Conservation (phyloP, 2,329 filamentous ascomycete species). For the Tricladium varicosporioides region DNA sequence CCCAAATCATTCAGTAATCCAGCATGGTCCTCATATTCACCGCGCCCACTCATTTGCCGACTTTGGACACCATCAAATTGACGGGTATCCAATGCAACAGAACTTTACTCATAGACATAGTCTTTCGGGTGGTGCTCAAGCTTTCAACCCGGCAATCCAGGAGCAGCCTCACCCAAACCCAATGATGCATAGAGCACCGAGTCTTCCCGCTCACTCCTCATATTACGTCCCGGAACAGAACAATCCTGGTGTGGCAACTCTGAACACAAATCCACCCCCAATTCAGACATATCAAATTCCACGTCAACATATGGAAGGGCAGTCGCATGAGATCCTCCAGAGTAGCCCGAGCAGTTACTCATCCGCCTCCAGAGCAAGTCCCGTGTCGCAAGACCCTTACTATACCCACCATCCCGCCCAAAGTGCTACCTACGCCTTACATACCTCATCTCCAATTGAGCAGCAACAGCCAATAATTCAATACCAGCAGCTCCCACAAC, state of each 20-base stretch:
- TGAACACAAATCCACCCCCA: conserved; percentile 53
- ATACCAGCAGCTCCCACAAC: conserved; percentile 32
- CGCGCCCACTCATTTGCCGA: conserved; percentile 54
- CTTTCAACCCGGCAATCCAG: conserved; percentile 41
- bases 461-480: conserved; percentile 39
- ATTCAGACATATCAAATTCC: conserved; percentile 45
- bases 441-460: conserved; percentile 47
- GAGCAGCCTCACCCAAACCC: conserved; percentile 42
- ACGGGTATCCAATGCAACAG: conserved; percentile 29
- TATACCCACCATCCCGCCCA: conserved; percentile 56
- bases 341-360: conserved; percentile 60
- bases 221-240: conserved; percentile 59
- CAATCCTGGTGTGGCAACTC: conserved; percentile 60
- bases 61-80: conserved; percentile 48
- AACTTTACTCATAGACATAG: conserved; percentile 48
- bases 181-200: conserved; percentile 35
- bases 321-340: conserved; percentile 48
- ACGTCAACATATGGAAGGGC: conserved; percentile 39
- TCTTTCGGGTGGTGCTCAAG: conserved; percentile 44
- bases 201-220: conserved; percentile 30
- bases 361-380: conserved; percentile 51
- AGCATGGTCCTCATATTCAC: conserved; percentile 37
- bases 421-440: conserved; percentile 47
- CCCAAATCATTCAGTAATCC: conserved; percentile 35
- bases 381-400: conserved; percentile 51